Evolutionary conservation across 1,284 basidiomycete species (phyloP), one percentile per base, ranked within the genome.

Genomic region (Ceratobasidium sp.): DNA sequence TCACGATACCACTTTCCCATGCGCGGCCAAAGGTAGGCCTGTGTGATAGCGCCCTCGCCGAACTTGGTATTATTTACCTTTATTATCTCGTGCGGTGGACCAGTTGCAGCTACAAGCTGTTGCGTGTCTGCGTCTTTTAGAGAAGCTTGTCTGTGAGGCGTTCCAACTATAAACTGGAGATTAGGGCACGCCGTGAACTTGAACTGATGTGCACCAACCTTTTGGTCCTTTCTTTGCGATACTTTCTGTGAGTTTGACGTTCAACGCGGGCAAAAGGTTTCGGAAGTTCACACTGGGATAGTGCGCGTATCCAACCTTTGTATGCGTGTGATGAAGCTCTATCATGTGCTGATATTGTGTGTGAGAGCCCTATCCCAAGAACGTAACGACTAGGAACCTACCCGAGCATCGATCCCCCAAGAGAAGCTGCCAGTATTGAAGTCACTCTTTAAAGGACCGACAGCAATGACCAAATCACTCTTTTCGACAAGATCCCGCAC

Each of bases 381-480:
- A 23, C 21, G 3, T n/a, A 52, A 32, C 10, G 9, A 62, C 36
- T 39, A 39, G 14, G 14, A n/a, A 67, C 62, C 6, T 21, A 57
- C 72, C 26, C n/a, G 26, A 26, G 41, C n/a, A 26, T 60, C 55
- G 28, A 71, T 53, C 8, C 39, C 69, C 52, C 91, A 92, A 0
- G 90, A 90, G 79, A 92, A 94, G 80, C 90, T 90, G 57, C 92
- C 94, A 18, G 91, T 92, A 79, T 98, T 98, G 85, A 96, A 97
- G 80, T 98, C 97, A 73, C 87, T 90, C 81, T 89, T 89, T 61
- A 97, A 82, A 0, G 85, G 83, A 23, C 96, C 96, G 73, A 97
- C 84, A 45, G 91, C 92, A 34, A 98, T 82, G 72, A 96, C 89
- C 62, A 98, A 85, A 78, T 94, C 94, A 10, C 94, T 89, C 1